A percentile compares a stretch with the other conserved stretches of the same genome.
Evolutionary conservation across 352 stramenopile species (phyloP).

Genomic region (Phytopythium litorale): DNA sequence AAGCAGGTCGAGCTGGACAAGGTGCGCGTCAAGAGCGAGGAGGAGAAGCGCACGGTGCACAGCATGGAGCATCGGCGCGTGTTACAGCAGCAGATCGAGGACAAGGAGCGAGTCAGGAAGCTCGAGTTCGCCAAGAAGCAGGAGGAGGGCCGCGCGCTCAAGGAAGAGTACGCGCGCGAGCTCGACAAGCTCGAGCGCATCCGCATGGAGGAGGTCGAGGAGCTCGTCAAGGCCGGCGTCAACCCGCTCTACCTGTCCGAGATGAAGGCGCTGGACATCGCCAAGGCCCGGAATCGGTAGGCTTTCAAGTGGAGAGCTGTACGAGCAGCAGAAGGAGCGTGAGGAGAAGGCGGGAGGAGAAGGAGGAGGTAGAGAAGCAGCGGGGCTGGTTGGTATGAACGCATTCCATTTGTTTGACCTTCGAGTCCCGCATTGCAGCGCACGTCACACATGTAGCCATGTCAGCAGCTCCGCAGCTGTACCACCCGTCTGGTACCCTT

Average conservation of each 20-base stretch:
- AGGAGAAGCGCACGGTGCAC: conserved; percentile 59
- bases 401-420: neutral
- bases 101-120: conserved; percentile 77
- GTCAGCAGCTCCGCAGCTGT: neutral
- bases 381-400: neutral
- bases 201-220: conserved; percentile 83
- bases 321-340: neutral
- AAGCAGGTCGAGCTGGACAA: conserved; percentile 74
- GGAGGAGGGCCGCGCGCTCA: conserved; percentile 64
- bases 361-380: too few species aligned
- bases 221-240: conserved; percentile 85
- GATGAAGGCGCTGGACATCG: conserved; percentile 91
- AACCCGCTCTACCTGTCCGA: conserved; percentile 90
- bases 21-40: conserved; percentile 40
- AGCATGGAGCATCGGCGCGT: conserved; percentile 70
- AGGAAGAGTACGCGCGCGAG: conserved; percentile 74
- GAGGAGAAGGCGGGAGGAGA: neutral
- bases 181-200: conserved; percentile 87
- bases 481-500: neutral
- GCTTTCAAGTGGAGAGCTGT: too few species aligned
- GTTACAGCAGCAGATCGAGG: conserved; percentile 90
- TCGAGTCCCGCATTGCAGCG: neutral
- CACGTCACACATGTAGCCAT: conserved; percentile 5
- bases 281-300: conserved; percentile 46
- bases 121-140: conserved; percentile 65